phyloP scores from a whole-genome alignment of 176 grass and related monocot genomes.

The Otatea glauca region DNA sequence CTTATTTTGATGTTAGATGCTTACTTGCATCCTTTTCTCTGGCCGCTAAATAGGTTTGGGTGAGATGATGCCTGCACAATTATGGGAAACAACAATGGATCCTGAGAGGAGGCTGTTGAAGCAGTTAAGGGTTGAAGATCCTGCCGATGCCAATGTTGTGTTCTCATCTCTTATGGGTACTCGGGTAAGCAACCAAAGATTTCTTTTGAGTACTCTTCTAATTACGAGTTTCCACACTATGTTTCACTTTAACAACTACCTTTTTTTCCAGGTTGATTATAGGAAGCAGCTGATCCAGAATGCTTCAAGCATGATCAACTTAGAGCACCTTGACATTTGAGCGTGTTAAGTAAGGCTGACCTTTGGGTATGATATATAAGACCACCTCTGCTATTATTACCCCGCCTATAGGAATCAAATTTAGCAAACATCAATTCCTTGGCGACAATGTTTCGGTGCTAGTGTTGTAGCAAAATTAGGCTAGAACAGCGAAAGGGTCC shows the following conservation, averaged over 20 bases:
- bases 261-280: slow-evolving; percentile 70
- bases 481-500: not conserved
- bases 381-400: not conserved
- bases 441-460: slow-evolving; percentile 17
- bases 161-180: slow-evolving; percentile 92
- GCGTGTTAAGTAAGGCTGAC: not conserved
- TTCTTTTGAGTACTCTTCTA: not conserved
- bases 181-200: slow-evolving; percentile 58
- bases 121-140: slow-evolving; percentile 87
- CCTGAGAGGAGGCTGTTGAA: slow-evolving; percentile 90
- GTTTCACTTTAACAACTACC: not conserved
- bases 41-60: slow-evolving; percentile 68
- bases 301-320: slow-evolving; percentile 66
- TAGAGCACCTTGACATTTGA: slow-evolving; percentile 92
- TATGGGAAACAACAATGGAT: slow-evolving; percentile 97
- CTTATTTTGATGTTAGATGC: not conserved
- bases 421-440: slow-evolving; percentile 20
- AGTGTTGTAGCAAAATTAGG: slow-evolving; percentile 37
- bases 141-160: slow-evolving; percentile 81
- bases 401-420: slow-evolving; percentile 11
- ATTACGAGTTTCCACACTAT: not conserved
- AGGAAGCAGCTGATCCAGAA: slow-evolving; percentile 87
- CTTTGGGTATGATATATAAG: slow-evolving; percentile 46
- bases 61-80: slow-evolving; percentile 95
- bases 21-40: slow-evolving; percentile 44